These are phyloP conservation scores for Ormosia emarginata DNA, from an alignment of 306 rosid species.

Conservation along the genomic window DNA sequence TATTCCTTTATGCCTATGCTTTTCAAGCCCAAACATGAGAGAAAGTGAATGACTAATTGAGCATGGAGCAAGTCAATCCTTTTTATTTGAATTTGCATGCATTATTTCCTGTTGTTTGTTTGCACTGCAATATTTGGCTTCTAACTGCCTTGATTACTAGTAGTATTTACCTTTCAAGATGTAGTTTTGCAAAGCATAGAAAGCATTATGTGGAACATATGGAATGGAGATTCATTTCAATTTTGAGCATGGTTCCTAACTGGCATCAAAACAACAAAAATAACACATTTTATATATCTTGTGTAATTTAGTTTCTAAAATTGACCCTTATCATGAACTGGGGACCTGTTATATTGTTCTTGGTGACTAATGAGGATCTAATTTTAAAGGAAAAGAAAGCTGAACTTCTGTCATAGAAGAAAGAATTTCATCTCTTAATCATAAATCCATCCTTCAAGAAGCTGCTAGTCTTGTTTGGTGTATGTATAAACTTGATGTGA, in stretches of 20 bases:
- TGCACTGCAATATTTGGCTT: neutral
- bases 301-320: neutral
- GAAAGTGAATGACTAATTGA: neutral
- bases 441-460: neutral
- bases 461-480: neutral
- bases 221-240: neutral
- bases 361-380: neutral
- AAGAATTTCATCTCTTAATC: neutral
- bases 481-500: constrained; percentile 9
- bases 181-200: neutral
- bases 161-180: neutral
- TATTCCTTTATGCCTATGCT: neutral
- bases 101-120: neutral
- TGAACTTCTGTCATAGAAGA: neutral
- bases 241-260: neutral
- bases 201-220: neutral
- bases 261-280: neutral
- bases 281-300: neutral
- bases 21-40: neutral
- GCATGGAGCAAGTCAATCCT: neutral
- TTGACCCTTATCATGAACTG: neutral
- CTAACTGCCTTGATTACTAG: neutral
- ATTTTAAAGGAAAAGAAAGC: neutral
- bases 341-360: neutral
- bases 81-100: neutral